Percentiles rank a stretch among this genome's conserved stretches.
Conservation (phyloP, 2,329 filamentous ascomycete genomes). For the Cryphonectria carpinicola region DNA sequence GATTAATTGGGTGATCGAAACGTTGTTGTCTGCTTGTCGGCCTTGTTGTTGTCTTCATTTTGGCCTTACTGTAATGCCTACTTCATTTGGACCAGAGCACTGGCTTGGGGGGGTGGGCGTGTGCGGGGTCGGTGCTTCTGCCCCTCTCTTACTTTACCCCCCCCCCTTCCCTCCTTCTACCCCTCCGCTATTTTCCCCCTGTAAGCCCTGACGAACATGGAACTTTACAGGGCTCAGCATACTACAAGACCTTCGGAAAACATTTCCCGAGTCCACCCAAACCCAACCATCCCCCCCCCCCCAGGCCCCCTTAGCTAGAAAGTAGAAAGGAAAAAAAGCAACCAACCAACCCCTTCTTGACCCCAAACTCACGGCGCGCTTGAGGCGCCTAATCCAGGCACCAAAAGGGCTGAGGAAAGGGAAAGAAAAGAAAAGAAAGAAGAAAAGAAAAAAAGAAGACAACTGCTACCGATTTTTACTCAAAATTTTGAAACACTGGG, state of each 20-base stretch:
- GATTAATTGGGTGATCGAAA: not conserved
- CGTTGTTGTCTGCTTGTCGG: not conserved
- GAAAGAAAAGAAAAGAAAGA: not conserved
- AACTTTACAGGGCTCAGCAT: slow-evolving; percentile 1
- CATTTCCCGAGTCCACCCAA: not conserved
- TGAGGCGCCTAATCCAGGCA: not conserved
- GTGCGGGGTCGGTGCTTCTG: not conserved
- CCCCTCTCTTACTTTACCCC: not conserved
- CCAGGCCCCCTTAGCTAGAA: too few relatives aligned
- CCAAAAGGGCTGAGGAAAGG: not conserved
- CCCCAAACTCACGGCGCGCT: not conserved
- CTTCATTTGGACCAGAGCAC: not conserved
- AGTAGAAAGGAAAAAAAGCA: not conserved
- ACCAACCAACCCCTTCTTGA: not conserved
- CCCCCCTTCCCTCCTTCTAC: not conserved
- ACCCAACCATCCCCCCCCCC: too few relatives aligned
- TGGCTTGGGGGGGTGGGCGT: not conserved
- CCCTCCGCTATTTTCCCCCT: not conserved
- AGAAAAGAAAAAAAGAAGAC: not conserved
- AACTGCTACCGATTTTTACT: not conserved
- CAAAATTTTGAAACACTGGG: not conserved
- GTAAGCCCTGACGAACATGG: not conserved
- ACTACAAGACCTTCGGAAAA: not conserved
- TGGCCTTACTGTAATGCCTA: not conserved
- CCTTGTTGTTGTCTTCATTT: not conserved